Evolutionary conservation across 179 eudicot species (phyloP).

Genomic region (Spinacia oleracea): DNA sequence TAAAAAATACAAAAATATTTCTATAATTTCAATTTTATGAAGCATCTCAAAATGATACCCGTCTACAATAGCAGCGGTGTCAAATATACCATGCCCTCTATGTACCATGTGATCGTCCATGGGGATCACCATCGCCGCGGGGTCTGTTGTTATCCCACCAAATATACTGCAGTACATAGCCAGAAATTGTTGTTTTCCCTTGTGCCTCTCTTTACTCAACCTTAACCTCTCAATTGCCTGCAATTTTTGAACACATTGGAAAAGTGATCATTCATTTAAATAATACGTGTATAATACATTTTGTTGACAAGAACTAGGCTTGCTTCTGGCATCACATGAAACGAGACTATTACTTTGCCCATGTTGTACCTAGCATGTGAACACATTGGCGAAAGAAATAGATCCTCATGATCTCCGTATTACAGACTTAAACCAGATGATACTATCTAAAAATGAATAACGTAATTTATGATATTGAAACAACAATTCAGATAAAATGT

Average conservation of each 20-base stretch:
- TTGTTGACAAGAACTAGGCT: neutral
- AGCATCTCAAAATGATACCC: conserved; percentile 43
- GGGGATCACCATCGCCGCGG: conserved; percentile 82
- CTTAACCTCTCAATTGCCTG: conserved; percentile 65
- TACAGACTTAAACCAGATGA: neutral
- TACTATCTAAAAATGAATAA: no score
- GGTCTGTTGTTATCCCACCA: conserved; percentile 82
- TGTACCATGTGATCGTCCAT: conserved; percentile 98
- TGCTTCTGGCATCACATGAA: neutral
- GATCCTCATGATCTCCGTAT: neutral
- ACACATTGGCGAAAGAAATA: no score
- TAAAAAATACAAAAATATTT: neutral
- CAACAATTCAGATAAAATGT: neutral
- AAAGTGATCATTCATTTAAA: neutral
- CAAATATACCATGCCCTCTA: conserved; percentile 92
- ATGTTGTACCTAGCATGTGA: no score
- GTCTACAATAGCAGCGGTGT: conserved; percentile 69
- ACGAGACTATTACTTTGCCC: no score
- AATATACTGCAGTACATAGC: conserved; percentile 88
- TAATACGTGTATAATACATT: neutral
- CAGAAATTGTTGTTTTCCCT: conserved; percentile 56
- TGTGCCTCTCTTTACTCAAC: conserved; percentile 35
- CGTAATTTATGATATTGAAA: neutral
- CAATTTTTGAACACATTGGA: neutral
- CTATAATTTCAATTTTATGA: neutral